Percentiles rank a stretch among this genome's conserved stretches.
Evolutionary conservation across 2,329 filamentous ascomycete species (phyloP).

Genomic region (Trichoderma asperellum): DNA sequence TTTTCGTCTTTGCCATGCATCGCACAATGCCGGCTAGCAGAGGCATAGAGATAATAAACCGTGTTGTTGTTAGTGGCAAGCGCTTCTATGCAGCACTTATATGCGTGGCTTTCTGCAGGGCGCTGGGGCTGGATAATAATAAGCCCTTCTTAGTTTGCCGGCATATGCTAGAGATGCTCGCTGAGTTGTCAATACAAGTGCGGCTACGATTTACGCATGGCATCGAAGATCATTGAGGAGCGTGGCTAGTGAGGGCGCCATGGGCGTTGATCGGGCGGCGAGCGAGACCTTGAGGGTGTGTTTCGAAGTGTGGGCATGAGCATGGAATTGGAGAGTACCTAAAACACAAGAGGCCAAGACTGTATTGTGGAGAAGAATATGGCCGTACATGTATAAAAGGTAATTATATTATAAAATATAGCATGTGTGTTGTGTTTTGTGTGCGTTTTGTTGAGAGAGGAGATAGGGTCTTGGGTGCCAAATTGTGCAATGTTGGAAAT

Average conservation of each 20-base stretch:
- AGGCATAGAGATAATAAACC: not conserved
- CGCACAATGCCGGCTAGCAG: constrained; percentile 10
- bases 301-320: not conserved
- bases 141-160: not conserved
- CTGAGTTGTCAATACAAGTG: constrained; percentile 17
- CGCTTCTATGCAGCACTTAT: not conserved
- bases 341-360: not conserved
- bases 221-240: not conserved
- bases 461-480: not conserved
- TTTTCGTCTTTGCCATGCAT: not conserved
- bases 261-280: not conserved
- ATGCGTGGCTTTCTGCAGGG: not conserved
- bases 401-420: not conserved
- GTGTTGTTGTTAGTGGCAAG: not conserved
- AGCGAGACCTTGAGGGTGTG: not conserved
- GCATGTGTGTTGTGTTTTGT: not conserved
- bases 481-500: not conserved
- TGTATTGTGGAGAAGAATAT: not conserved
- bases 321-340: not conserved
- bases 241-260: not conserved
- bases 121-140: not conserved
- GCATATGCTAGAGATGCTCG: constrained; percentile 8
- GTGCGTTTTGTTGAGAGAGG: not conserved
- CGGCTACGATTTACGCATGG: constrained; percentile 4
- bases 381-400: not conserved